These are phyloP conservation scores for Erythrobasidium hasegawianum DNA, from an alignment of 1,284 basidiomycete genomes.

Conservation along the genomic window DNA sequence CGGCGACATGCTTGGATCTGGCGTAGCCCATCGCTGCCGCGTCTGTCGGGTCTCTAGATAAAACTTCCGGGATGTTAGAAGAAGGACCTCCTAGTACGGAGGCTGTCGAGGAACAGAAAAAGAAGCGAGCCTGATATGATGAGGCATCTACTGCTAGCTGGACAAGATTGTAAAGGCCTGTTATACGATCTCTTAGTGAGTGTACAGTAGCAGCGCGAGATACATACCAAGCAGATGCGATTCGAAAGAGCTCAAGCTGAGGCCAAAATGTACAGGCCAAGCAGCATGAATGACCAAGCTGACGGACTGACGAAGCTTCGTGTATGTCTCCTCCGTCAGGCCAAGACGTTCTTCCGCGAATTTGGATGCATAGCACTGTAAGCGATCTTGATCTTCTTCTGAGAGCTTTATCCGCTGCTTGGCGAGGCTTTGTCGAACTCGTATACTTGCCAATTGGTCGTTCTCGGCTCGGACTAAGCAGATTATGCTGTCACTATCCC, in stretches of 20 bases:
- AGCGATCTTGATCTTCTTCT: background rate
- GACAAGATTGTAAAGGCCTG: slow-evolving; percentile 14
- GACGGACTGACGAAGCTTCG: slow-evolving; percentile 34
- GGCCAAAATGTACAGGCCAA: slow-evolving; percentile 48
- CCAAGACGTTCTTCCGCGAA: slow-evolving; percentile 42
- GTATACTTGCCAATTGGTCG: slow-evolving; percentile 50
- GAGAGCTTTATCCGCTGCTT: slow-evolving; percentile 26
- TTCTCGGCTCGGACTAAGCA: slow-evolving; percentile 57
- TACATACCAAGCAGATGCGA: slow-evolving; percentile 24
- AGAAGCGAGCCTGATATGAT: slow-evolving; percentile 52
- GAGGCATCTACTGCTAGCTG: slow-evolving; percentile 9
- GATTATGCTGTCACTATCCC: slow-evolving; percentile 53
- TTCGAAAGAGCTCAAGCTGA: slow-evolving; percentile 21
- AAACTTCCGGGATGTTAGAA: slow-evolving; percentile 51
- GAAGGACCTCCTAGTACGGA: slow-evolving; percentile 46
- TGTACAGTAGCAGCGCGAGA: no score
- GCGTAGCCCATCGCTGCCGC: slow-evolving; percentile 59
- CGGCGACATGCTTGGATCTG: slow-evolving; percentile 61
- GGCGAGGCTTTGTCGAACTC: slow-evolving; percentile 50
- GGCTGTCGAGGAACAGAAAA: slow-evolving; percentile 60
- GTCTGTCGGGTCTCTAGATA: slow-evolving; percentile 49
- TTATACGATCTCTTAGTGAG: background rate
- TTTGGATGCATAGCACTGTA: slow-evolving; percentile 39
- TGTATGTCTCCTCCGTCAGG: slow-evolving; percentile 41
- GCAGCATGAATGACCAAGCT: slow-evolving; percentile 48